Percentiles rank a stretch among this genome's conserved stretches.
These are phyloP conservation scores for Colletotrichum tabaci DNA, from an alignment of 2,329 filamentous ascomycete species.

Conservation along the genomic window DNA sequence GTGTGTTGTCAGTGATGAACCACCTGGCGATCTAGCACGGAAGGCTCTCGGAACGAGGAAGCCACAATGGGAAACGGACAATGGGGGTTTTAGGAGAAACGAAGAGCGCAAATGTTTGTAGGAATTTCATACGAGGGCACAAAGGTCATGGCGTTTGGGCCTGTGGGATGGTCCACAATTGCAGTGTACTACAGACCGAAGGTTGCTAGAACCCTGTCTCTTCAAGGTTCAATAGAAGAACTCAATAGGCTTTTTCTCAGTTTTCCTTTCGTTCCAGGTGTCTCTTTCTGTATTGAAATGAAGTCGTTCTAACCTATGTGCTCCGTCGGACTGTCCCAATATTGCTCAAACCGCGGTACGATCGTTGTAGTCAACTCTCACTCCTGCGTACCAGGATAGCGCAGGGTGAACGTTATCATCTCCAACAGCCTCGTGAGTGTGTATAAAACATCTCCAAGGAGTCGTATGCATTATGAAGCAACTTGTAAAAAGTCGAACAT, in stretches of 20 bases:
- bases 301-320: background rate
- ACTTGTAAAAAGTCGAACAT: background rate
- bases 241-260: too few species aligned
- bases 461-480: background rate
- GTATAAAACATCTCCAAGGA: background rate
- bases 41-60: background rate
- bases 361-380: background rate
- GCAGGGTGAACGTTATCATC: background rate
- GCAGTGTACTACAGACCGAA: too few species aligned
- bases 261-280: too few species aligned
- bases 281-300: background rate
- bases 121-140: background rate
- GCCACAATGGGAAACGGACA: background rate
- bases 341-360: background rate
- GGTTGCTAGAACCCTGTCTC: too few species aligned
- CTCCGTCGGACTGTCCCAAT: background rate
- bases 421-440: background rate
- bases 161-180: too few species aligned
- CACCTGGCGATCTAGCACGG: too few species aligned
- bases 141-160: background rate
- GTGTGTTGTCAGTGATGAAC: background rate
- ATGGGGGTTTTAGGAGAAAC: background rate
- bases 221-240: too few species aligned
- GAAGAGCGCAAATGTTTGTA: too few species aligned
- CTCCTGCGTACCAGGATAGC: background rate